Evolutionary conservation across 116 monocot genomes (phyloP).

Genomic region (Iris pallida): DNA sequence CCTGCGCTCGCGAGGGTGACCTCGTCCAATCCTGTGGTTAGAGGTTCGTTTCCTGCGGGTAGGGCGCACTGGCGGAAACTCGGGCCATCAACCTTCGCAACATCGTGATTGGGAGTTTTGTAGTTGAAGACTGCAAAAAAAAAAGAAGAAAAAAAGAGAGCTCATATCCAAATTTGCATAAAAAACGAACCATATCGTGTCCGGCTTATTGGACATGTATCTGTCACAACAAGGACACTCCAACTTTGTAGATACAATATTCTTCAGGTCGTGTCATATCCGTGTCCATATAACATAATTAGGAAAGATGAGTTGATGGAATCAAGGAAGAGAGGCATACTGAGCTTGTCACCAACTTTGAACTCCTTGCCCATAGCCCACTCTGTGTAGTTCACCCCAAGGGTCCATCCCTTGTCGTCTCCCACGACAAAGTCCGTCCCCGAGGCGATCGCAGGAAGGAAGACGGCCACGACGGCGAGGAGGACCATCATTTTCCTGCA

Average conservation of each 20-base stretch:
- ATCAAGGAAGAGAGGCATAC: not conserved
- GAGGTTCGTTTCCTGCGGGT: not conserved
- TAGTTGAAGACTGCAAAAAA: constrained; percentile 22
- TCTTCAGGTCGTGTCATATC: not conserved
- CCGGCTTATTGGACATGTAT: too few relatives aligned
- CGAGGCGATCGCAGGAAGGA: not conserved
- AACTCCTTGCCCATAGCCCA: not conserved
- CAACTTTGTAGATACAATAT: too few relatives aligned
- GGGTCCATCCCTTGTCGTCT: not conserved
- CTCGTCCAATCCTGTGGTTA: constrained; percentile 5
- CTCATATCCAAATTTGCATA: too few relatives aligned
- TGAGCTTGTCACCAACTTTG: not conserved
- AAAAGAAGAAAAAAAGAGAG: too few relatives aligned
- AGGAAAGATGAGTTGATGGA: not conserved
- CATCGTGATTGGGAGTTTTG: constrained; percentile 3
- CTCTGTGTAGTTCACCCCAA: constrained; percentile 1
- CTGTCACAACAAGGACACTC: too few relatives aligned
- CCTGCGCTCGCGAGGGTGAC: not conserved
- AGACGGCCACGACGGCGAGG: too few relatives aligned
- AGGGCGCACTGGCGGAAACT: constrained; percentile 8
- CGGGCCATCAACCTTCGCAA: not conserved
- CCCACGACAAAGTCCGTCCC: not conserved
- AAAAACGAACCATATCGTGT: too few relatives aligned
- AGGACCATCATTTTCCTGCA: not conserved
- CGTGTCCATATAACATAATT: too few relatives aligned